Evolutionary conservation across 2,329 filamentous ascomycete species (phyloP).

Genomic region (Aspergillus unguis): DNA sequence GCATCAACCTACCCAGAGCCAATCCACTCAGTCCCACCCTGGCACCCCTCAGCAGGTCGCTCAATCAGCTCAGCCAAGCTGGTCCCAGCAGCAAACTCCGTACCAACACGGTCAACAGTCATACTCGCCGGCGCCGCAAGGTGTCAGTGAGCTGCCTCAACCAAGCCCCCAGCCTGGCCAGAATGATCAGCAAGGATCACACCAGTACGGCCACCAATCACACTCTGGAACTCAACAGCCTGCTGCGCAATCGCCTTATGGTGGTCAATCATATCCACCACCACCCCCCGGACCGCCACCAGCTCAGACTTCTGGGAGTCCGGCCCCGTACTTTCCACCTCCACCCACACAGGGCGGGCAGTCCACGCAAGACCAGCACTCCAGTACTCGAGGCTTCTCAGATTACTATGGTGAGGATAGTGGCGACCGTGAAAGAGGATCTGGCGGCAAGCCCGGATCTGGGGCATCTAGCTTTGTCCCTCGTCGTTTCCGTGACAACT

Average conservation of each 20-base stretch:
- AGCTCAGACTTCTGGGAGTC: constrained; percentile 16
- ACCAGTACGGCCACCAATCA: constrained; percentile 11
- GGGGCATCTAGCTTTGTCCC: constrained; percentile 23
- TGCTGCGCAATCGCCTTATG: constrained; percentile 15
- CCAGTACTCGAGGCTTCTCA: constrained; percentile 31
- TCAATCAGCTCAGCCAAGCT: not conserved
- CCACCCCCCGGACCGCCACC: constrained; percentile 35
- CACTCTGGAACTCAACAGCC: constrained; percentile 8
- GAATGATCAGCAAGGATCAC: constrained; percentile 7
- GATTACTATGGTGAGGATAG: constrained; percentile 36
- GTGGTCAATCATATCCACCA: constrained; percentile 38
- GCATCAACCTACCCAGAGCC: not conserved
- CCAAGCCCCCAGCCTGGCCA: not conserved
- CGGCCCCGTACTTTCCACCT: constrained; percentile 43
- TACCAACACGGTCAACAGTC: not conserved
- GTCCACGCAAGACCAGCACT: constrained; percentile 22
- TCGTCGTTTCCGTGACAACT: constrained; percentile 36
- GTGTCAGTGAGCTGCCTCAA: not conserved
- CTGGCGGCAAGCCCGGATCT: constrained; percentile 1
- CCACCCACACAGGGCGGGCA: constrained; percentile 38
- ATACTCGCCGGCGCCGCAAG: not conserved
- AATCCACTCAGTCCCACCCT: no score
- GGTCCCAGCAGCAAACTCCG: not conserved
- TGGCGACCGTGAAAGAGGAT: constrained; percentile 32
- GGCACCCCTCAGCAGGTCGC: not conserved